Evolutionary conservation across 208 protist species (phyloP).

Genomic region (Borovskyia barvae): DNA sequence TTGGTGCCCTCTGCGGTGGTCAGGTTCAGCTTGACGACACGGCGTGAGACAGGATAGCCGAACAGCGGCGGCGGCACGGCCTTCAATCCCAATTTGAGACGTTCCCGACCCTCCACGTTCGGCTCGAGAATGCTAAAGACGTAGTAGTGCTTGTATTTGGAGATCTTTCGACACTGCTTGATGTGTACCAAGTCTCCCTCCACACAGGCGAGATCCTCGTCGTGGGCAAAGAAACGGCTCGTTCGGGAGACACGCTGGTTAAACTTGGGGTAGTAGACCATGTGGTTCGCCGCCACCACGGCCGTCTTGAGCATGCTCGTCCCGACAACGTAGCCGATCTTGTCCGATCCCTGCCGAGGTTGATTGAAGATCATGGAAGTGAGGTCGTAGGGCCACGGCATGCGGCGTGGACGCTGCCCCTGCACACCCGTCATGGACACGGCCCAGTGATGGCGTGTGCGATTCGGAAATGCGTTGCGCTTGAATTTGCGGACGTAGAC

Average conservation of each 20-base stretch:
- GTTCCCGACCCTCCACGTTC: slow-evolving; percentile 89
- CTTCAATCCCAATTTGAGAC: slow-evolving; percentile 88
- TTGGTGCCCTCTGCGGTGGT: slow-evolving; percentile 83
- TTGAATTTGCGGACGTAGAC: slow-evolving; percentile 90
- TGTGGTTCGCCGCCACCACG: slow-evolving; percentile 87
- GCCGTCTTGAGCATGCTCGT: slow-evolving; percentile 93
- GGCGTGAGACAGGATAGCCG: slow-evolving; percentile 86
- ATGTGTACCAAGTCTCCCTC: slow-evolving; percentile 92
- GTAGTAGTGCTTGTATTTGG: slow-evolving; percentile 94
- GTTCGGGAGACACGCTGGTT: slow-evolving; percentile 90
- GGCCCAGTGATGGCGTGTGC: slow-evolving; percentile 88
- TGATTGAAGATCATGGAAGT: slow-evolving; percentile 93
- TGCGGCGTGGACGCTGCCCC: slow-evolving; percentile 86
- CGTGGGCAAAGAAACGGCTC: slow-evolving; percentile 91
- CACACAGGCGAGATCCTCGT: slow-evolving; percentile 92
- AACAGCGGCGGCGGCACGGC: slow-evolving; percentile 88
- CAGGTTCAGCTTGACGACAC: slow-evolving; percentile 91
- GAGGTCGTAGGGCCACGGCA: slow-evolving; percentile 92
- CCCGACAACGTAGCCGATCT: slow-evolving; percentile 92
- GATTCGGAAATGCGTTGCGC: slow-evolving; percentile 89
- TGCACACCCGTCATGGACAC: slow-evolving; percentile 88
- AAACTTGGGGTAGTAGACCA: slow-evolving; percentile 94
- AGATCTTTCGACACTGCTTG: slow-evolving; percentile 91
- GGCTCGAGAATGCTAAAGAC: slow-evolving; percentile 92
- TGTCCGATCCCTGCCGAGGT: slow-evolving; percentile 86